phyloP scores from a whole-genome alignment of 306 rosid genomes.

The Biancaea sappan region DNA sequence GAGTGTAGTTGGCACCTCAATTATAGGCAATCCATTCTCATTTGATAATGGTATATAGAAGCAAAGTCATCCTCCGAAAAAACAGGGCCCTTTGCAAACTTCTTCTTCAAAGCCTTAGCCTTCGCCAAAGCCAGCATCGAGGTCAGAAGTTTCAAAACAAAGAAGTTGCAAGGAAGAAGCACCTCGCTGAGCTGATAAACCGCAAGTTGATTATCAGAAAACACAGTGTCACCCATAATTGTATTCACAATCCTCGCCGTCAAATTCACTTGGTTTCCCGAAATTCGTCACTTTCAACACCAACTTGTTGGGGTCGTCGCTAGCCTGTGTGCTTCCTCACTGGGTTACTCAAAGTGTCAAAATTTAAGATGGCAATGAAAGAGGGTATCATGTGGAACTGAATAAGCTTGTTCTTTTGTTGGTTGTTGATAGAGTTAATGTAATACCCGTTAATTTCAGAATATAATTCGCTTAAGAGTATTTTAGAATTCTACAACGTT shows the following conservation, averaged over 20 bases:
- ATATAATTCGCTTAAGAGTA: no score
- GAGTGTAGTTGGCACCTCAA: no score
- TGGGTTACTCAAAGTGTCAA: slow-evolving; percentile 70
- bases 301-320: slow-evolving; percentile 53
- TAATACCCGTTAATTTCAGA: no score
- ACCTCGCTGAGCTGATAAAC: slow-evolving; percentile 67
- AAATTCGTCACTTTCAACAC: slow-evolving; percentile 64
- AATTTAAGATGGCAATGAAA: slow-evolving; percentile 55
- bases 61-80: slow-evolving; percentile 27
- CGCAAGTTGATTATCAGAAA: slow-evolving; percentile 65
- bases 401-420: slow-evolving; percentile 62
- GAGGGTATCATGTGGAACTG: slow-evolving; percentile 63
- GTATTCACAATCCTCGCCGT: slow-evolving; percentile 66
- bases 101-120: slow-evolving; percentile 46
- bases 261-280: slow-evolving; percentile 60
- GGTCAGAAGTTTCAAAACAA: slow-evolving; percentile 57
- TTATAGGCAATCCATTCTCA: no score
- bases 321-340: slow-evolving; percentile 73
- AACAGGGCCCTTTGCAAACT: slow-evolving; percentile 35
- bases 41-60: no score
- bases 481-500: no score
- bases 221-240: slow-evolving; percentile 63
- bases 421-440: slow-evolving; percentile 49
- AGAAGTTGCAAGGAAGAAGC: slow-evolving; percentile 60
- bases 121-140: slow-evolving; percentile 37